Evolutionary conservation across 495 filamentous ascomycete genomes (phyloP).

Genomic region (Penicillium roqueforti): DNA sequence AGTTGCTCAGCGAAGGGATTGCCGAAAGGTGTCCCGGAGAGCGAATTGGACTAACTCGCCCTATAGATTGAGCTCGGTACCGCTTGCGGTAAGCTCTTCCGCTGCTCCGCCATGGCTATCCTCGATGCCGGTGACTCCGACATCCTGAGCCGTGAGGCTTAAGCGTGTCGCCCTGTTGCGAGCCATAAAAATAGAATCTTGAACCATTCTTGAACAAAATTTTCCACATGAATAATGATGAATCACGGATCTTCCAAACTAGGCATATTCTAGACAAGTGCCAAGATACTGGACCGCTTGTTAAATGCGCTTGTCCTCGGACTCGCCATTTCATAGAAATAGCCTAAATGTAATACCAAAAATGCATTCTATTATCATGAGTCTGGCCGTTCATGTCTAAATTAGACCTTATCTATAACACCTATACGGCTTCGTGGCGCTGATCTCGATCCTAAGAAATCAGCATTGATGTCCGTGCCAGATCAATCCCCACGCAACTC

Average conservation of each 20-base stretch:
- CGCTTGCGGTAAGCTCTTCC: slow-evolving; percentile 80
- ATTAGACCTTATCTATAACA: background rate
- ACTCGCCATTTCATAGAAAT: slow-evolving; percentile 9
- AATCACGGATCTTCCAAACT: slow-evolving; percentile 6
- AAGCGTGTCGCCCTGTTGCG: slow-evolving; percentile 13
- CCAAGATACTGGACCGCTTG: background rate
- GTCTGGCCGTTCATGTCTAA: background rate
- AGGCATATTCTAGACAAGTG: background rate
- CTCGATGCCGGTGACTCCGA: slow-evolving; percentile 98
- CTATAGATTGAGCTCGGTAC: slow-evolving; percentile 93
- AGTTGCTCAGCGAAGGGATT: slow-evolving; percentile 46
- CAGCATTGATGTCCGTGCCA: background rate
- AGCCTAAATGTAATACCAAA: slow-evolving; percentile 10
- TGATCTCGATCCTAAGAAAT: background rate
- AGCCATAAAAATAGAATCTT: slow-evolving; percentile 7
- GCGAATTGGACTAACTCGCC: slow-evolving; percentile 23
- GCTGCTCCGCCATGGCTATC: slow-evolving; percentile 91
- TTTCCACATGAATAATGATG: slow-evolving; percentile 9
- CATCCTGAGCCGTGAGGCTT: slow-evolving; percentile 57
- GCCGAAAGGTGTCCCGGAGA: slow-evolving; percentile 25
- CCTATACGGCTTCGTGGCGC: background rate
- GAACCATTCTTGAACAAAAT: slow-evolving; percentile 9
- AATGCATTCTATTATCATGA: slow-evolving; percentile 3
- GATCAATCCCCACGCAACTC: slow-evolving; percentile 14
- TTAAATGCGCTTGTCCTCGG: background rate